Evolutionary conservation across 1,139 yeast genomes (phyloP).

Genomic region (Yamadazyma pseudoaaseri): DNA sequence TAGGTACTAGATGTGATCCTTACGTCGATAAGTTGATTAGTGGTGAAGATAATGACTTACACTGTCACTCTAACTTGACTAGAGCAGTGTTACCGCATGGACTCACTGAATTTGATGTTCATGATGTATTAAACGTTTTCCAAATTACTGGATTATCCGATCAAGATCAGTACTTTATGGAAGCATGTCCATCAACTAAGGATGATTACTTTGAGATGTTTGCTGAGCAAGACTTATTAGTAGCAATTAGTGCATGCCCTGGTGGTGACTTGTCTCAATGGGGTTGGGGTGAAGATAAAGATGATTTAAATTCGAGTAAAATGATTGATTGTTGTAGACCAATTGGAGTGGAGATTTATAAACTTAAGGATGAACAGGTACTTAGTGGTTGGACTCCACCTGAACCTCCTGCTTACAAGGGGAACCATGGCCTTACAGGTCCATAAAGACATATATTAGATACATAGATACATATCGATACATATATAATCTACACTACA

Average conservation of each 20-base stretch:
- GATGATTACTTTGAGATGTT: conserved; percentile 65
- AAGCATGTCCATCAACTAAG: conserved; percentile 59
- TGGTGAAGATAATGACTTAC: conserved; percentile 64
- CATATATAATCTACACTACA: conserved; percentile 1
- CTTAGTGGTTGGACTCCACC: conserved; percentile 54
- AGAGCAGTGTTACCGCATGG: conserved; percentile 60
- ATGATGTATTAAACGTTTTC: conserved; percentile 67
- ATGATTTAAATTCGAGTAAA: conserved; percentile 38
- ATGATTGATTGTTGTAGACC: conserved; percentile 66
- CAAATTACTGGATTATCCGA: conserved; percentile 69
- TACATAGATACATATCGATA: not conserved
- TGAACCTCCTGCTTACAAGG: conserved; percentile 48
- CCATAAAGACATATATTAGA: conserved; percentile 1
- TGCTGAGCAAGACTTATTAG: conserved; percentile 63
- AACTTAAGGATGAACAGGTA: conserved; percentile 43
- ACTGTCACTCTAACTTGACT: conserved; percentile 64
- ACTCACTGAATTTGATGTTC: conserved; percentile 63
- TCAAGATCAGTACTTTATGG: conserved; percentile 69
- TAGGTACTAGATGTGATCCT: conserved; percentile 71
- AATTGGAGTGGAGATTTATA: conserved; percentile 59
- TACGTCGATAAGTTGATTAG: conserved; percentile 63
- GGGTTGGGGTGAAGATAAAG: conserved; percentile 66
- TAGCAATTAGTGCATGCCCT: conserved; percentile 69
- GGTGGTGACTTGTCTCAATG: conserved; percentile 69
- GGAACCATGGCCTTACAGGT: conserved; percentile 49